Percentiles rank a stretch among this genome's conserved stretches.
These are phyloP conservation scores for Boletellus emodensis DNA, from an alignment of 768 basidiomycete genomes.

Conservation along the genomic window DNA sequence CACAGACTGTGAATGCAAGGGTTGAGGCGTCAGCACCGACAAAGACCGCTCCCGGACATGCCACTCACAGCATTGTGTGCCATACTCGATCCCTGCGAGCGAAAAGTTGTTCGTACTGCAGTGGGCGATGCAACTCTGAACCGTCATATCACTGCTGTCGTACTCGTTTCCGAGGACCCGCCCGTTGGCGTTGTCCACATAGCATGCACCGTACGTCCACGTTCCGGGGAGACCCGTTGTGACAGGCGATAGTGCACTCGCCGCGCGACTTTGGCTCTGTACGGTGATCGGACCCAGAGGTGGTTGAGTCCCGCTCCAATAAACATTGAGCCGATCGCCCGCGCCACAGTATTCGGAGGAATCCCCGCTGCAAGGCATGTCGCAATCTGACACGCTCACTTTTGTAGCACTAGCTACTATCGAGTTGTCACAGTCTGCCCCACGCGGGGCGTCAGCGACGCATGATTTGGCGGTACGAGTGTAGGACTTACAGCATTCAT, in stretches of 20 bases:
- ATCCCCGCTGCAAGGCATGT: slow-evolving; percentile 58
- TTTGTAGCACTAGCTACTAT: slow-evolving; percentile 44
- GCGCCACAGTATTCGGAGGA: slow-evolving; percentile 58
- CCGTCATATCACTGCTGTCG: slow-evolving; percentile 43
- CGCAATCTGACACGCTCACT: slow-evolving; percentile 51
- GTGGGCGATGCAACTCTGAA: slow-evolving; percentile 56
- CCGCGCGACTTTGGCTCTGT: slow-evolving; percentile 26
- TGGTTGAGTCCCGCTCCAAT: slow-evolving; percentile 56
- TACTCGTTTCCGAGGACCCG: slow-evolving; percentile 50
- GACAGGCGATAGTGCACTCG: slow-evolving; percentile 41
- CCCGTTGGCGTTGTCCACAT: slow-evolving; percentile 67
- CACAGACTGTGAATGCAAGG: slow-evolving; percentile 53
- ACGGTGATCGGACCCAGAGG: slow-evolving; percentile 43
- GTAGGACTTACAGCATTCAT: slow-evolving; percentile 54
- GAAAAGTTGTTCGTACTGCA: slow-evolving; percentile 58
- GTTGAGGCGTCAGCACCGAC: background rate
- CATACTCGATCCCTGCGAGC: slow-evolving; percentile 68
- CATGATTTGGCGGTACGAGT: background rate
- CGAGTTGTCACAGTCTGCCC: slow-evolving; percentile 59
- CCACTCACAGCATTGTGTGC: slow-evolving; percentile 46
- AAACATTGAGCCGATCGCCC: slow-evolving; percentile 55
- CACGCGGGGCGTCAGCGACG: background rate
- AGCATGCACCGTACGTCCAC: slow-evolving; percentile 65
- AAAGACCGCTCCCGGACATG: background rate
- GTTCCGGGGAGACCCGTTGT: slow-evolving; percentile 47